Evolutionary conservation across 768 basidiomycete species (phyloP).

Genomic region (Rhizopogon vulgaris): DNA sequence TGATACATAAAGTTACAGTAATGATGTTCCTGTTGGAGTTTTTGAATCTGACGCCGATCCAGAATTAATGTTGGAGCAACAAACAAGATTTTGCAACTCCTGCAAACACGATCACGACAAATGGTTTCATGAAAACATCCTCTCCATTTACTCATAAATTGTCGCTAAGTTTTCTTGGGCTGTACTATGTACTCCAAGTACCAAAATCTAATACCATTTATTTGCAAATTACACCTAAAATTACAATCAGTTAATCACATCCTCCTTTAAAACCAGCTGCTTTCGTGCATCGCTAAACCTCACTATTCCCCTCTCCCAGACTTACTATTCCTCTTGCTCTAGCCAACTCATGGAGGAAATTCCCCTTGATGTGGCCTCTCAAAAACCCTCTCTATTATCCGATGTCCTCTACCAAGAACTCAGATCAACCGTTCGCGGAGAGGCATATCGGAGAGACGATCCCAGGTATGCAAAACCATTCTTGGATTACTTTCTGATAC

Average conservation of each 20-base stretch:
- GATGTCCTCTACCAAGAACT: constrained; percentile 40
- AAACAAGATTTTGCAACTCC: background rate
- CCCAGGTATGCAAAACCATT: constrained; percentile 27
- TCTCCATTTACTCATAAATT: background rate
- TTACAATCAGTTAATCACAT: background rate
- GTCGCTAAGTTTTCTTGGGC: background rate
- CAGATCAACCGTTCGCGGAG: constrained; percentile 38
- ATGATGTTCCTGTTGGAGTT: background rate
- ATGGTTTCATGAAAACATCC: background rate
- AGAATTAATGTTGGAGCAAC: background rate
- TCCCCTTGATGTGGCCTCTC: background rate
- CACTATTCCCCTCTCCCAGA: constrained; percentile 5
- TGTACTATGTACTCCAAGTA: background rate
- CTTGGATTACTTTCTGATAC: background rate
- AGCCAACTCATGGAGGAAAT: constrained; percentile 10
- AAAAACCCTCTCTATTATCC: constrained; percentile 8
- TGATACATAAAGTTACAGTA: background rate
- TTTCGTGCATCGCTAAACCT: constrained; percentile 1
- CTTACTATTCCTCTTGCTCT: background rate
- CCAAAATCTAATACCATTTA: background rate
- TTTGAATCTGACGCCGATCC: background rate
- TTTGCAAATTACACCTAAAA: constrained; percentile 8
- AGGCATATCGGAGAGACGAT: constrained; percentile 39
- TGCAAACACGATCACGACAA: background rate
- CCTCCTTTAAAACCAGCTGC: constrained; percentile 12